phyloP scores from a whole-genome alignment of 352 stramenopile species.

The Peronospora destructor region DNA sequence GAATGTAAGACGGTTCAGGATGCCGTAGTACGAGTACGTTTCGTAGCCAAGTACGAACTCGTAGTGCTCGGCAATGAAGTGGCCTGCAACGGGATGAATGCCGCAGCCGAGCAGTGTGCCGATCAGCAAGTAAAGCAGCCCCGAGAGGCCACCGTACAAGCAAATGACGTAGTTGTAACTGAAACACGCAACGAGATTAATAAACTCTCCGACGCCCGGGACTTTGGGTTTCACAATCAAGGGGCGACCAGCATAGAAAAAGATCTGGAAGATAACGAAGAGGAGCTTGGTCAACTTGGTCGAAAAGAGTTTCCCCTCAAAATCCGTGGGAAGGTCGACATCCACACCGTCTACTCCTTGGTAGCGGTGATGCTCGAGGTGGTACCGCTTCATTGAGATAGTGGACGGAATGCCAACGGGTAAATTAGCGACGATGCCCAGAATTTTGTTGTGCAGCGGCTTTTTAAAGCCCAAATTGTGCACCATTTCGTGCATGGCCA shows the following conservation, averaged over 20 bases:
- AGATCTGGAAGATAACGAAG: constrained; percentile 89
- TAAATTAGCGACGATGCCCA: constrained; percentile 91
- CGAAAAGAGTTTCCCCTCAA: constrained; percentile 88
- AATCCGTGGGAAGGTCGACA: constrained; percentile 89
- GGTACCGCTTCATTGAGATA: constrained; percentile 94
- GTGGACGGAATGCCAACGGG: constrained; percentile 88
- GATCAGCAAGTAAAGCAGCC: constrained; percentile 90
- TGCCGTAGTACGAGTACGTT: constrained; percentile 98
- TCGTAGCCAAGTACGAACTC: constrained; percentile 91
- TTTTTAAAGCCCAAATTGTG: constrained; percentile 95
- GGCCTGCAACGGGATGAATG: constrained; percentile 92
- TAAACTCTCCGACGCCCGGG: constrained; percentile 73
- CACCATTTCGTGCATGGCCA: constrained; percentile 94
- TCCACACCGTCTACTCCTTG: constrained; percentile 92
- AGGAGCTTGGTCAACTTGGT: constrained; percentile 86
- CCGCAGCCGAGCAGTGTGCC: constrained; percentile 88
- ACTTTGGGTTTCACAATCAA: constrained; percentile 90
- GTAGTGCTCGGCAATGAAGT: constrained; percentile 98
- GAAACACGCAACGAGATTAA: constrained; percentile 83
- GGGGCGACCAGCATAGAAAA: constrained; percentile 92
- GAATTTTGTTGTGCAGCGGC: constrained; percentile 82
- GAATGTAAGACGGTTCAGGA: constrained; percentile 94
- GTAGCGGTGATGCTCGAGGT: constrained; percentile 96
- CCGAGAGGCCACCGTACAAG: constrained; percentile 66
- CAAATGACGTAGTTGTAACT: constrained; percentile 84